Conservation (phyloP, 345 rosid genomes). For the Dipteronia sinensis region DNA sequence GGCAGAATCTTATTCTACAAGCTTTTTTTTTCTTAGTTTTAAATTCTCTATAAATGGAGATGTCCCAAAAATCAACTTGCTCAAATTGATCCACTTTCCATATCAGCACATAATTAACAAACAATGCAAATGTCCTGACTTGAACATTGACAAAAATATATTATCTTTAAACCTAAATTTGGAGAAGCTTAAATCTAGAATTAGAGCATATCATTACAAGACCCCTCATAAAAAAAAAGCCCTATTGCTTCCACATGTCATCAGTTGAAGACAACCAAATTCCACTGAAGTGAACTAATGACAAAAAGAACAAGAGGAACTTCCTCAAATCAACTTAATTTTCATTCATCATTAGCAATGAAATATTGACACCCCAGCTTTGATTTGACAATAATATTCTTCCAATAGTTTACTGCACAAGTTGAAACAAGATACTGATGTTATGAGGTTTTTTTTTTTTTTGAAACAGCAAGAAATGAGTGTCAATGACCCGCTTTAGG, state of each 20-base stretch:
- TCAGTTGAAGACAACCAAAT: background rate
- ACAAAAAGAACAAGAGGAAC: background rate
- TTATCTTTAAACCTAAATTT: background rate
- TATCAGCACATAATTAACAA: background rate
- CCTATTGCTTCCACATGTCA: background rate
- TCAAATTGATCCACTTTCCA: background rate
- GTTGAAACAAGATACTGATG: background rate
- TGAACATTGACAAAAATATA: background rate
- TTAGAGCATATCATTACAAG: background rate
- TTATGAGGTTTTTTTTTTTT: no score
- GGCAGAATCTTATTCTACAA: background rate
- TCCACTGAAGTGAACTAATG: background rate
- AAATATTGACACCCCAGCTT: background rate
- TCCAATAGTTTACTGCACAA: background rate
- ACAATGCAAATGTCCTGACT: background rate
- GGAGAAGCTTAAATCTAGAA: background rate
- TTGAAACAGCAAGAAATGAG: background rate
- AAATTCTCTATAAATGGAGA: background rate
- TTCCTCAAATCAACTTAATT: background rate
- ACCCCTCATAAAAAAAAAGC: background rate
- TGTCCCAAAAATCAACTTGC: background rate
- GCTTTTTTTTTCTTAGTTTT: background rate
- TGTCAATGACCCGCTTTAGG: background rate
- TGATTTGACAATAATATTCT: constrained; percentile 4
- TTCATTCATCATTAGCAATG: background rate